Evolutionary conservation across 2,329 filamentous ascomycete species (phyloP), one percentile per base, ranked within the genome.

Genomic region (Salinomyces thailandicus): DNA sequence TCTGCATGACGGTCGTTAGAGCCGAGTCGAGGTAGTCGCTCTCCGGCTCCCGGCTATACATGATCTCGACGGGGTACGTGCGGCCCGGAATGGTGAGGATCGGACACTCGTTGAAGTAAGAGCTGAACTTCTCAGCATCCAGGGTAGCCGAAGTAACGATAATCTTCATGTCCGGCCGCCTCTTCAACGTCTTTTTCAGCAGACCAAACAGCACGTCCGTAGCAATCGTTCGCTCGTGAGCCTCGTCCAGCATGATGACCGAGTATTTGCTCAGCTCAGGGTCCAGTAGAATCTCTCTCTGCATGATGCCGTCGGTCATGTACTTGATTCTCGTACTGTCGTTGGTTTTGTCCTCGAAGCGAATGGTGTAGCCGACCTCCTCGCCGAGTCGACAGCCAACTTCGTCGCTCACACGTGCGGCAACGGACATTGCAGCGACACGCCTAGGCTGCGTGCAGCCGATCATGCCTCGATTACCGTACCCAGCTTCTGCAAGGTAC

Each of bases 261-360:
- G 86, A 93, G 57, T 98, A 98, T 47, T 83, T 77, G 54, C 74
- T 82, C 47, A 98, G 66, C 51, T 94, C 82, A 0, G 87, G 83
- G 57, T 98, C 91, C 48, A 95, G 73, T 35, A 98, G 71, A 57
- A 95, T 86, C 64, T 98, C 91, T 66, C 91, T 76, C 63, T 95
- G 79, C 58, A 98, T 74, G 84, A 96, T 96, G 61, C 91, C 91
- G 53, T 98, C 91, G 12, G 91, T 98, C 89, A 98, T 95, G 66
- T 98, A 98, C 66, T 98, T 98, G 67, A 98, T 94, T 55, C 80
- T 85, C 1, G 91, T 98, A 13, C 79, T 73, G 2, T 85, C 77
- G 46, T 80, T 84, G 0, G 89, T 95, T 57, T 80, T 83, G 62
- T 98, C 91, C 55, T 98, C 91, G 57, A 98, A 98, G 58, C 91